Conservation (phyloP, 305 asterid genomes). For the Fraxinus platypoda region DNA sequence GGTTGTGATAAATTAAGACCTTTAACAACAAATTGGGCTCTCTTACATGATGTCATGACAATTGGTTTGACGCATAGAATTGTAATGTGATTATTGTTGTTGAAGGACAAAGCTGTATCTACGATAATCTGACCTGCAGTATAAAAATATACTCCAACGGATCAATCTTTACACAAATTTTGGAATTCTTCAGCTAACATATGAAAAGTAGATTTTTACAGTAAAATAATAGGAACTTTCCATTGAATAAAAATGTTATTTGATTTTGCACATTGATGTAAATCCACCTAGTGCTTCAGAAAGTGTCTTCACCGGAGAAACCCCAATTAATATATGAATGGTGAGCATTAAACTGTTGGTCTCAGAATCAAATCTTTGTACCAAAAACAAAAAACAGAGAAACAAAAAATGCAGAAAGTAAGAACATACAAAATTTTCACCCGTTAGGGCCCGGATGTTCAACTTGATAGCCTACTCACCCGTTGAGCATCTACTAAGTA, state of each 20-base stretch:
- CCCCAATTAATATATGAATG: slow-evolving; percentile 1
- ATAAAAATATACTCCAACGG: slow-evolving; percentile 23
- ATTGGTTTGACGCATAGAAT: too few species aligned
- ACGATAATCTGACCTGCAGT: slow-evolving; percentile 63
- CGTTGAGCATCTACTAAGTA: too few species aligned
- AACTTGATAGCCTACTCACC: too few species aligned
- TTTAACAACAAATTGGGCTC: too few species aligned
- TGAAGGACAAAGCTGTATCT: slow-evolving; percentile 50
- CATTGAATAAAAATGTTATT: slow-evolving; percentile 56
- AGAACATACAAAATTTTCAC: too few species aligned
- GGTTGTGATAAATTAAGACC: too few species aligned
- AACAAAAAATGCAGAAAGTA: too few species aligned
- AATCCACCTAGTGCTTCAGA: slow-evolving; percentile 79
- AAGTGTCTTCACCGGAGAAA: slow-evolving; percentile 45
- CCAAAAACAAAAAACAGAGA: too few species aligned
- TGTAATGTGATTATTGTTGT: too few species aligned
- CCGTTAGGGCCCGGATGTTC: too few species aligned
- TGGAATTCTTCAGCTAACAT: slow-evolving; percentile 4
- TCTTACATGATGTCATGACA: too few species aligned
- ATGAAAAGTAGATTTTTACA: neutral
- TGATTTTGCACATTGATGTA: slow-evolving; percentile 66
- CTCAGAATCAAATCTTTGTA: too few species aligned
- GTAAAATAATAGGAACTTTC: slow-evolving; percentile 29
- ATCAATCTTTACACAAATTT: slow-evolving; percentile 22
- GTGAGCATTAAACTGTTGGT: neutral